Percentiles rank a stretch among this genome's conserved stretches.
phyloP scores from a whole-genome alignment of 305 asterid species.

The Fraxinus sp. region DNA sequence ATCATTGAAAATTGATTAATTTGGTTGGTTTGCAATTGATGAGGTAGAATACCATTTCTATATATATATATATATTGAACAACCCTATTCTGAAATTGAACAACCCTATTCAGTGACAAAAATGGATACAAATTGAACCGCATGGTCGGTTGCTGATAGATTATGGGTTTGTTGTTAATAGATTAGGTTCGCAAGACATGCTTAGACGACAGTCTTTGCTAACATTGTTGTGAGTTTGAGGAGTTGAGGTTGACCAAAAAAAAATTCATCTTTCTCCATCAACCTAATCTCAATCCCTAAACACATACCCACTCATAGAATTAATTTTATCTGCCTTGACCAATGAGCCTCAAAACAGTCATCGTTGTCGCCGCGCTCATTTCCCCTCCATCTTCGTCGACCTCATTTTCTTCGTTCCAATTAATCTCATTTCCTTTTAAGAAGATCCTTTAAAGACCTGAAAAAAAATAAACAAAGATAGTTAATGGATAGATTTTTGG shows the following conservation, averaged over 20 bases:
- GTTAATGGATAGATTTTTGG: too few species aligned
- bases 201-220: not conserved
- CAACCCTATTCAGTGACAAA: not conserved
- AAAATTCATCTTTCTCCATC: not conserved
- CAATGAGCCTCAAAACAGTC: not conserved
- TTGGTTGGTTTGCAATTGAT: not conserved
- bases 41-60: not conserved
- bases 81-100: too few species aligned
- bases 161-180: too few species aligned
- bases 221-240: not conserved
- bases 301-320: not conserved
- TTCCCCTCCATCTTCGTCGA: not conserved
- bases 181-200: not conserved
- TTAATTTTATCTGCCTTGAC: not conserved
- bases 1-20: not conserved
- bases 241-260: not conserved
- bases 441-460: not conserved
- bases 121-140: not conserved
- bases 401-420: not conserved
- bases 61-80: too few species aligned
- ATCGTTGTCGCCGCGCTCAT: not conserved
- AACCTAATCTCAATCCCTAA: not conserved
- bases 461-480: not conserved
- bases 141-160: not conserved
- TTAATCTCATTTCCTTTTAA: not conserved